Percentiles rank a stretch among this genome's conserved stretches.
Conservation (phyloP, 2,329 filamentous ascomycete species). For the Botrytis porri region DNA sequence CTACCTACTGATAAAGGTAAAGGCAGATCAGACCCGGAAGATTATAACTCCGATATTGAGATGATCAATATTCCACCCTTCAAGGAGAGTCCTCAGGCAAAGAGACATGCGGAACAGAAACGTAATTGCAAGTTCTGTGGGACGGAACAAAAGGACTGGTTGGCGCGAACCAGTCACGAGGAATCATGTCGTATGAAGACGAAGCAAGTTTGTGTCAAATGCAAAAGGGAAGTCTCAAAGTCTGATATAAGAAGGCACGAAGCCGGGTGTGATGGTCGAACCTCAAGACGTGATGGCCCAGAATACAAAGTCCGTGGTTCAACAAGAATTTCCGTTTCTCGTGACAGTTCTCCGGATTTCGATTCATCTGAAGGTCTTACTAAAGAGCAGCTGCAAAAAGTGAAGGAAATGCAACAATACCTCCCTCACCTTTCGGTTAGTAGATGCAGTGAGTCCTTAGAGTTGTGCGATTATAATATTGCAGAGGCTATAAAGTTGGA, state of each 20-base stretch:
- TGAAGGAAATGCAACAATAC: neutral
- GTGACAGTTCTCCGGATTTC: neutral
- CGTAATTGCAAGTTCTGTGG: neutral
- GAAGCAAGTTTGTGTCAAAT: neutral
- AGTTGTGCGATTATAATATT: neutral
- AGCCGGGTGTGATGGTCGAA: neutral
- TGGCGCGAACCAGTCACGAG: neutral
- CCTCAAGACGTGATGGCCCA: neutral
- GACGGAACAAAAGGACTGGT: neutral
- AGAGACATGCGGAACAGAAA: neutral
- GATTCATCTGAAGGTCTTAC: neutral
- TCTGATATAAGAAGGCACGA: neutral
- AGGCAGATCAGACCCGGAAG: neutral
- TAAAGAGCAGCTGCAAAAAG: neutral
- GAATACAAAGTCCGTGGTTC: neutral
- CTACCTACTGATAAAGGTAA: neutral
- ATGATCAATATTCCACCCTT: neutral
- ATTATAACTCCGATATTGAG: neutral
- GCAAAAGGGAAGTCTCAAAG: neutral
- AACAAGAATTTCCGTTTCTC: neutral
- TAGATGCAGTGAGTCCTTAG: neutral
- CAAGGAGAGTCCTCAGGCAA: neutral
- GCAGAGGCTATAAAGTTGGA: neutral
- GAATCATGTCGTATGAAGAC: neutral
- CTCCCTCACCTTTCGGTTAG: neutral